Percentiles rank a stretch among this genome's conserved stretches.
phyloP scores from a whole-genome alignment of 2,329 filamentous ascomycete species.

The Clathrospora elynae region DNA sequence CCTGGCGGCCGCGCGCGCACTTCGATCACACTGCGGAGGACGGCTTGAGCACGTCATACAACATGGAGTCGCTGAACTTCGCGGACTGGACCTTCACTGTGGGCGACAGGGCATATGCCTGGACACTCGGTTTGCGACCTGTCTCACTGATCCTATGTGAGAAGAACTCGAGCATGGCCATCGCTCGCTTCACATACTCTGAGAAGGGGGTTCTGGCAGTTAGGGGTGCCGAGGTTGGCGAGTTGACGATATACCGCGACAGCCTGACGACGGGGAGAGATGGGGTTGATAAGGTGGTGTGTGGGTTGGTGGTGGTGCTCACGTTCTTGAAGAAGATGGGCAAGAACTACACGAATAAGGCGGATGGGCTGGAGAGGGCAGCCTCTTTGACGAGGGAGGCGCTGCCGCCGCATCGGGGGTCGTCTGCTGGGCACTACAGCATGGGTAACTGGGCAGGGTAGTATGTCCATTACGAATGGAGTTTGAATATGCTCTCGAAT shows the following conservation, averaged over 20 bases:
- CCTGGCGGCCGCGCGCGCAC: slow-evolving; percentile 42
- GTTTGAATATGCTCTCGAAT: too few species aligned
- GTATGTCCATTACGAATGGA: too few species aligned
- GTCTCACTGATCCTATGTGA: slow-evolving; percentile 32
- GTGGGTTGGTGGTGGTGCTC: slow-evolving; percentile 35
- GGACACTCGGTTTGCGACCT: slow-evolving; percentile 32
- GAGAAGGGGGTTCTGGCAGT: slow-evolving; percentile 30
- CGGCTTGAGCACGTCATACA: slow-evolving; percentile 15
- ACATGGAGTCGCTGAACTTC: slow-evolving; percentile 44
- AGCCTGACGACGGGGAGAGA: slow-evolving; percentile 25
- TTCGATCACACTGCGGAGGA: slow-evolving; percentile 23
- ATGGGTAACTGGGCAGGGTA: slow-evolving; percentile 7
- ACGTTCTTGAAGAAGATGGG: slow-evolving; percentile 40
- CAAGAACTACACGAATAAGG: slow-evolving; percentile 26
- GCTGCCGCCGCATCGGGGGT: slow-evolving; percentile 14
- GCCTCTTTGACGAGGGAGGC: slow-evolving; percentile 18
- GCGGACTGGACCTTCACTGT: slow-evolving; percentile 33
- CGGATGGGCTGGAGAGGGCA: slow-evolving; percentile 10
- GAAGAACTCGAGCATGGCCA: slow-evolving; percentile 18
- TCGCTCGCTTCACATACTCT: slow-evolving; percentile 43
- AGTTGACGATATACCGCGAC: slow-evolving; percentile 35
- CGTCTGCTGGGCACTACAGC: slow-evolving; percentile 9
- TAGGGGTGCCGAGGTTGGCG: slow-evolving; percentile 36
- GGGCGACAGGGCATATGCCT: slow-evolving; percentile 27
- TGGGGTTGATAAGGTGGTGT: slow-evolving; percentile 37